Conservation (phyloP, 2,329 filamentous ascomycete genomes). For the Magnaporthiopsis rhizophila region DNA sequence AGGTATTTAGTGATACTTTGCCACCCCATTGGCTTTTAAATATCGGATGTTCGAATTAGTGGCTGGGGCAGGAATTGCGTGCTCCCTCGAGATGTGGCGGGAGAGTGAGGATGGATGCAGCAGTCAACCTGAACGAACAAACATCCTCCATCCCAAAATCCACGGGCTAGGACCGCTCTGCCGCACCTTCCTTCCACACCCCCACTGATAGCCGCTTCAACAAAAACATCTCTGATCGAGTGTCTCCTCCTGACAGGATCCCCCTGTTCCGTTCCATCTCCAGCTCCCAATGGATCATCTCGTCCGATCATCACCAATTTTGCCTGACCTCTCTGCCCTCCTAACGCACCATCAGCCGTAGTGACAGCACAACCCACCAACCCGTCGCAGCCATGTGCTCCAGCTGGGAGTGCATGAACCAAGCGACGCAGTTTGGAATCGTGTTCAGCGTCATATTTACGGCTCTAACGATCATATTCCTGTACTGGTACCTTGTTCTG, state of each 20-base stretch:
- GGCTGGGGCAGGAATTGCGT: too few species aligned
- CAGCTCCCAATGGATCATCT: not conserved
- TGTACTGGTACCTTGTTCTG: constrained; percentile 22
- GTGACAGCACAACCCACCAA: not conserved
- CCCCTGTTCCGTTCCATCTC: not conserved
- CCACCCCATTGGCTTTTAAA: too few species aligned
- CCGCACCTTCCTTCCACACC: not conserved
- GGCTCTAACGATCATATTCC: constrained; percentile 19
- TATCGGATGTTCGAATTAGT: too few species aligned
- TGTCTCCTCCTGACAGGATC: too few species aligned
- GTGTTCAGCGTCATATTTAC: constrained; percentile 27
- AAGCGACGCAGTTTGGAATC: constrained; percentile 29
- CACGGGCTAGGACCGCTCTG: not conserved
- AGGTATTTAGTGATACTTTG: too few species aligned
- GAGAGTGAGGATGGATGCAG: not conserved
- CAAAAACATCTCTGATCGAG: not conserved
- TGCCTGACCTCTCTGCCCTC: not conserved
- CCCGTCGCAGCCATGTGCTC: constrained; percentile 15
- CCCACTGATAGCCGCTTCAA: not conserved
- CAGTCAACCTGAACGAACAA: not conserved
- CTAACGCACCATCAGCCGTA: not conserved
- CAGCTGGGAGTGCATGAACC: constrained; percentile 32
- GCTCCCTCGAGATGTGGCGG: not conserved
- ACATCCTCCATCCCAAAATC: not conserved
- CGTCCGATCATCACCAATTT: not conserved